Evolutionary conservation across 208 protist genomes (phyloP).

Genomic region (Wallacemonas collosoma): DNA sequence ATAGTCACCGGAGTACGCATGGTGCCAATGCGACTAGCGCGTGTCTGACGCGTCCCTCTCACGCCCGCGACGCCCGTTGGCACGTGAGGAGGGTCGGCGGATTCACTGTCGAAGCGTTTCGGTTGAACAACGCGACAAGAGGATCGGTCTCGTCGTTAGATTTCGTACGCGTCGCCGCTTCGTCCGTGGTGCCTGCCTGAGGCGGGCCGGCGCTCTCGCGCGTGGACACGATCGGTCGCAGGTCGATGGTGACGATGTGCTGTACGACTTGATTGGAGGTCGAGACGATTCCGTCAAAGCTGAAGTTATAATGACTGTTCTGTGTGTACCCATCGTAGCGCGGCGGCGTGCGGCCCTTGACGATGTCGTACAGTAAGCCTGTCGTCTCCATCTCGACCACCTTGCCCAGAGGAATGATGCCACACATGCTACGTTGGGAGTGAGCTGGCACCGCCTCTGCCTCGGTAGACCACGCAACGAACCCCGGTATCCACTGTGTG

Average conservation of each 20-base stretch:
- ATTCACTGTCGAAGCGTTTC: conserved; percentile 7
- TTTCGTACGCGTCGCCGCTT: background rate
- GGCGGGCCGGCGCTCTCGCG: background rate
- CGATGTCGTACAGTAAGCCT: conserved; percentile 72
- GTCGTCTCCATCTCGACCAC: conserved; percentile 70
- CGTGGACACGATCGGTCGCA: conserved; percentile 23
- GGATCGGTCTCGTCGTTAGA: background rate
- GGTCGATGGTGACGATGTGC: conserved; percentile 59
- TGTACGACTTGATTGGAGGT: conserved; percentile 51
- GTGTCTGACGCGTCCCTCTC: background rate
- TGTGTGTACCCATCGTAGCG: conserved; percentile 56
- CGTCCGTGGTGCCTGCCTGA: background rate
- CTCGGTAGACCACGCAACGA: conserved; percentile 6
- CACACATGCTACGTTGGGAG: conserved; percentile 38
- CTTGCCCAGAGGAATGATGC: conserved; percentile 61
- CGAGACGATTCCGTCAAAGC: conserved; percentile 64
- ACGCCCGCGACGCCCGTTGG: background rate
- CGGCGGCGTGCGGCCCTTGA: conserved; percentile 32
- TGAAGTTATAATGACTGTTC: conserved; percentile 36
- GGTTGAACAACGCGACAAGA: background rate
- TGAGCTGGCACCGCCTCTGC: background rate
- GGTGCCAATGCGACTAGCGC: conserved; percentile 3
- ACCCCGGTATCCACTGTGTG: conserved; percentile 44
- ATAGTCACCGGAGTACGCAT: background rate
- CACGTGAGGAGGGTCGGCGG: conserved; percentile 30